Conservation (phyloP, 192 early-diverging fungal genomes). For the Coemansia sp. region DNA sequence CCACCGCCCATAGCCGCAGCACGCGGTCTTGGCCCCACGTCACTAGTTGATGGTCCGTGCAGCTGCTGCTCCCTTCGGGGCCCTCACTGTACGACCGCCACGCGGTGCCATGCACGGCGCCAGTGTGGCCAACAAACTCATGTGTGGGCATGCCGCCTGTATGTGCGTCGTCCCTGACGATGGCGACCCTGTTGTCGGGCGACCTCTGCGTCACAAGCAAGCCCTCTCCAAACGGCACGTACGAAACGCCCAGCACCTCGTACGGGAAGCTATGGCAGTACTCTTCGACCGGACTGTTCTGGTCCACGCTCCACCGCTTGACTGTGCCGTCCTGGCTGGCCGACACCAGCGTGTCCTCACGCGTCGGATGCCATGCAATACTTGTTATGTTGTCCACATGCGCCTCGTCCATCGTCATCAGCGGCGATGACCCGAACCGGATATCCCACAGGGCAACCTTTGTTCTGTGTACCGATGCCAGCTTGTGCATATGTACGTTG, state of each 20-base stretch:
- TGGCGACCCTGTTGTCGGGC: constrained; percentile 11
- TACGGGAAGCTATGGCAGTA: constrained; percentile 22
- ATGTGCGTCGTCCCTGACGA: constrained; percentile 25
- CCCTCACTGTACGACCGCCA: constrained; percentile 29
- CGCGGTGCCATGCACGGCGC: constrained; percentile 27
- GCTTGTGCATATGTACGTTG: constrained; percentile 29
- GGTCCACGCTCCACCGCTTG: constrained; percentile 31
- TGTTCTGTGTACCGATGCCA: constrained; percentile 49
- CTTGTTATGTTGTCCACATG: constrained; percentile 42
- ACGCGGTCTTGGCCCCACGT: constrained; percentile 51
- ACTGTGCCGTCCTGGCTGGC: constrained; percentile 36
- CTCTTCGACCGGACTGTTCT: constrained; percentile 12
- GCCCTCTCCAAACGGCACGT: constrained; percentile 41
- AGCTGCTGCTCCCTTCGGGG: not conserved
- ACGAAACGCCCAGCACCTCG: constrained; percentile 36
- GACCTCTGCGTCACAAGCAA: constrained; percentile 32
- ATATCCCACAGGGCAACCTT: constrained; percentile 52
- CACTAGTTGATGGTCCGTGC: constrained; percentile 36
- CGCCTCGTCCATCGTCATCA: constrained; percentile 33
- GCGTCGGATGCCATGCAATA: constrained; percentile 42
- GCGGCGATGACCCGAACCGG: constrained; percentile 38
- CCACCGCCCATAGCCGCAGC: constrained; percentile 42
- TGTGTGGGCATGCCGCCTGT: constrained; percentile 15
- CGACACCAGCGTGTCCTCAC: constrained; percentile 25
- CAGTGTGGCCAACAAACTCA: constrained; percentile 38